Conservation (phyloP, 1,284 basidiomycete genomes). For the Entoloma clypeatum region DNA sequence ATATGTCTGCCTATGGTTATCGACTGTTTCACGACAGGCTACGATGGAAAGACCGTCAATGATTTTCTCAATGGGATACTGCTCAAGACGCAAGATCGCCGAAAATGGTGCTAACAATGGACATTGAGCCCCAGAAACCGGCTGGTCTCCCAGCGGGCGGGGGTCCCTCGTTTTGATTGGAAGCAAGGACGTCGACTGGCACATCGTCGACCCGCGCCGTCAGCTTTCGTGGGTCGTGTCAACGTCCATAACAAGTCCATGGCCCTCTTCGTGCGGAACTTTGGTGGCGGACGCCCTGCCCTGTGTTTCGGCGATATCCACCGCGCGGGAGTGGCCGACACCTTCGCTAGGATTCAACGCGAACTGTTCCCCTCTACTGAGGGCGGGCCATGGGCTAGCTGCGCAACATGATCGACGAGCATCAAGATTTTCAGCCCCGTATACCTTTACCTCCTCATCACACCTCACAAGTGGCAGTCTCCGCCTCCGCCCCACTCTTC, state of each 20-base stretch:
- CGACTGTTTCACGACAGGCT: no score
- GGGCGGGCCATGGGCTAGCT: constrained; percentile 34
- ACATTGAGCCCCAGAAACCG: constrained; percentile 18
- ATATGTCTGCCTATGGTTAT: no score
- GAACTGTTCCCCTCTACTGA: constrained; percentile 31
- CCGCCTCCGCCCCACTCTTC: constrained; percentile 25
- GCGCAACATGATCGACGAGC: constrained; percentile 28
- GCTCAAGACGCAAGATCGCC: no score
- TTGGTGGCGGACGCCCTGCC: constrained; percentile 36
- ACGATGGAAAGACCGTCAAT: no score
- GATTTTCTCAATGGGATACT: no score
- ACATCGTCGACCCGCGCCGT: constrained; percentile 37
- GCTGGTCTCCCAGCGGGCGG: constrained; percentile 32
- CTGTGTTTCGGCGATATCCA: constrained; percentile 34
- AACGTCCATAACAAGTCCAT: constrained; percentile 43
- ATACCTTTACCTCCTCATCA: constrained; percentile 43
- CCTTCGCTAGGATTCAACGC: constrained; percentile 35
- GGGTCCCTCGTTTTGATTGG: constrained; percentile 37
- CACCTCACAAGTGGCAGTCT: constrained; percentile 38
- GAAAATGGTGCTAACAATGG: no score
- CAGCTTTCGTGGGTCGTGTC: constrained; percentile 41
- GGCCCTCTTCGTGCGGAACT: constrained; percentile 39
- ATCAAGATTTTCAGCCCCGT: constrained; percentile 33
- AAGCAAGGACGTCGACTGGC: constrained; percentile 29
- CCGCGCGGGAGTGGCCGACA: constrained; percentile 31